Evolutionary conservation across 768 basidiomycete species (phyloP).

Genomic region (Xerocomus brunneocitrinus): DNA sequence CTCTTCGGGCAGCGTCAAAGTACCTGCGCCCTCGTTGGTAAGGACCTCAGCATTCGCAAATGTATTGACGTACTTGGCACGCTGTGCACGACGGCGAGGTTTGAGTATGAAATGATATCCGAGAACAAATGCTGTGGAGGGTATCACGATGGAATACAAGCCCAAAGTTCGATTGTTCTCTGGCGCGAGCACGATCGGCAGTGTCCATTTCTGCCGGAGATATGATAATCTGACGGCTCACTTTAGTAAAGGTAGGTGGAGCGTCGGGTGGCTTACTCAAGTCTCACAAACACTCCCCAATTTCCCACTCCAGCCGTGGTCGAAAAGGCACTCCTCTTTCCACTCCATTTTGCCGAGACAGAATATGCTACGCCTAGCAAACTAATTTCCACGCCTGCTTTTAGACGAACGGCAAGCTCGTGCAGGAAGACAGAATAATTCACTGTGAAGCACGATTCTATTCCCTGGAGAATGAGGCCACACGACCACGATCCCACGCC

Average conservation of each 20-base stretch:
- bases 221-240: conserved; percentile 43
- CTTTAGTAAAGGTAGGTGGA: conserved; percentile 13
- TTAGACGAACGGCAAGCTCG: conserved; percentile 53
- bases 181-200: conserved; percentile 56
- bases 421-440: conserved; percentile 49
- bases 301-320: conserved; percentile 42
- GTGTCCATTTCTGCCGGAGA: conserved; percentile 50
- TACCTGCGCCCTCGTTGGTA: conserved; percentile 42
- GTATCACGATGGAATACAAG: conserved; percentile 48
- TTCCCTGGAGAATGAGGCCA: conserved; percentile 46
- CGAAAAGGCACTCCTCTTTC: conserved; percentile 40
- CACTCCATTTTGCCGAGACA: conserved; percentile 47
- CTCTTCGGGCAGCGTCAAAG: conserved; percentile 59
- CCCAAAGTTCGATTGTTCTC: conserved; percentile 45
- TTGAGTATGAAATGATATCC: conserved; percentile 56
- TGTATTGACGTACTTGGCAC: conserved; percentile 43
- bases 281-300: conserved; percentile 46
- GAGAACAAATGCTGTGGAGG: conserved; percentile 48
- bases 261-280: conserved; percentile 42
- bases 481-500: conserved; percentile 44
- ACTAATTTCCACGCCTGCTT: conserved; percentile 46
- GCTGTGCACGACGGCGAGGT: conserved; percentile 49
- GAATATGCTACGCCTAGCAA: conserved; percentile 41
- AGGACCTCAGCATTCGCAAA: conserved; percentile 9
- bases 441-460: conserved; percentile 45